Base-by-base conservation (phyloP, 805 yeast species). In the Yarrowia deformans region DNA sequence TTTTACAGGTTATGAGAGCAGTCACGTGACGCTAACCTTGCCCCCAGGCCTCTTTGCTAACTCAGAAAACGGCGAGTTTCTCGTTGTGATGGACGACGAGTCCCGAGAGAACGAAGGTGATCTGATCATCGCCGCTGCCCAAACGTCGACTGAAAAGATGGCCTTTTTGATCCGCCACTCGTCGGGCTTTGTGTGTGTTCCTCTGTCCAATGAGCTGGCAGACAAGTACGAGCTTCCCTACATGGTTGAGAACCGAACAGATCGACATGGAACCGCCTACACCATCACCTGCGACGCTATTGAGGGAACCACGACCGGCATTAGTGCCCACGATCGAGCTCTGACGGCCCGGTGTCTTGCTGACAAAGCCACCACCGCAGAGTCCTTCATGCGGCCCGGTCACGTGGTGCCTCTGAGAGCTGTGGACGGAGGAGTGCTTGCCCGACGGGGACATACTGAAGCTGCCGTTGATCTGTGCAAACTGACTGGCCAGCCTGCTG, bases 91-190 rank as follows among this genome's bases (percentile, higher is more conserved):
- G 90, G 99, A 95, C 78, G 97, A 95, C 77, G 98, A 92, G 78
- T 85, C 85, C 76, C 88, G 99, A 74, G 99, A 95, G 79, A 95
- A 95, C 78, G 99, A 95, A 81, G 99, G 99, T 67, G 99, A 95
- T 77, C 83, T 95, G 75, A 92, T 95, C 74, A 88, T 91, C 61
- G 96, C 98, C n/a, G 99, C 97, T 46, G 87, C 90, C 72, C 82
- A 82, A 68, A 83, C 88, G 73, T 90, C 97, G 49, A 87, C 90
- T 55, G 88, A 88, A 75, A 87, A 93, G 73, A 92, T 95, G 97
- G 99, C 98, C 1, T 95, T 95, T 75, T 81, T 95, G 71, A 97
- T 95, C 56, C 88, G 94, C 73, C 79, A 81, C 71, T 80, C 83
- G n/a, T 74, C 79, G 8, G 99, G 99, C 5, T 94, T 90, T 78